These are phyloP conservation scores for Diaporthe amygdali DNA, from an alignment of 2,329 filamentous ascomycete species.

Conservation along the genomic window DNA sequence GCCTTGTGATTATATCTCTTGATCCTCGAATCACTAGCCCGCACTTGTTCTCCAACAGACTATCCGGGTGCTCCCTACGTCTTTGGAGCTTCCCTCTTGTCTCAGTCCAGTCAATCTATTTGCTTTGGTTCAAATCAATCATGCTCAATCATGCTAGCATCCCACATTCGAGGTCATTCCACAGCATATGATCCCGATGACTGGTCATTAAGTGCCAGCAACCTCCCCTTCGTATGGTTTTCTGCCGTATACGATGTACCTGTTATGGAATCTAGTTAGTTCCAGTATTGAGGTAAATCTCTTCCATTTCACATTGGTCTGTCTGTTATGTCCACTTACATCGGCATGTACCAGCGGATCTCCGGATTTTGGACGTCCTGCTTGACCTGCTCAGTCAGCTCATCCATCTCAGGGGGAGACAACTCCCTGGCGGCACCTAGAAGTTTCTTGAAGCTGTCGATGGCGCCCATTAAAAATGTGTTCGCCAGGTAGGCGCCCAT, in stretches of 20 bases:
- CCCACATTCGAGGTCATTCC: not conserved
- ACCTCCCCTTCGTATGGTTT: not conserved
- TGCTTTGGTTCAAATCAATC: not conserved
- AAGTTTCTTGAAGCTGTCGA: not conserved
- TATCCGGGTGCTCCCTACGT: not conserved
- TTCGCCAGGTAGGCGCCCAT: not conserved
- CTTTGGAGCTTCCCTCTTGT: not conserved
- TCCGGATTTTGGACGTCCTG: not conserved
- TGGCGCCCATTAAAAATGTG: not conserved
- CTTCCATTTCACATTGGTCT: not conserved
- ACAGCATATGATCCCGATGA: not conserved
- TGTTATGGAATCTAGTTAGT: not conserved
- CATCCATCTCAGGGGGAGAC: not conserved
- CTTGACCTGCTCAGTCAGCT: not conserved
- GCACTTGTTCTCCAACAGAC: not conserved
- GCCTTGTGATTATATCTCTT: not conserved
- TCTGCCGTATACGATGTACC: not conserved
- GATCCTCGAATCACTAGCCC: not conserved
- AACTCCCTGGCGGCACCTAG: not conserved
- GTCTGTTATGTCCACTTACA: not conserved
- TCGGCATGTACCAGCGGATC: not conserved
- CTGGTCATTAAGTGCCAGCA: not conserved
- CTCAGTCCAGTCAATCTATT: not conserved
- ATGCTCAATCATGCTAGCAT: not conserved
- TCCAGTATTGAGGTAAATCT: too few relatives aligned